These are phyloP conservation scores for Hypoxylon sp. DNA, from an alignment of 2,329 filamentous ascomycete genomes.

Conservation along the genomic window DNA sequence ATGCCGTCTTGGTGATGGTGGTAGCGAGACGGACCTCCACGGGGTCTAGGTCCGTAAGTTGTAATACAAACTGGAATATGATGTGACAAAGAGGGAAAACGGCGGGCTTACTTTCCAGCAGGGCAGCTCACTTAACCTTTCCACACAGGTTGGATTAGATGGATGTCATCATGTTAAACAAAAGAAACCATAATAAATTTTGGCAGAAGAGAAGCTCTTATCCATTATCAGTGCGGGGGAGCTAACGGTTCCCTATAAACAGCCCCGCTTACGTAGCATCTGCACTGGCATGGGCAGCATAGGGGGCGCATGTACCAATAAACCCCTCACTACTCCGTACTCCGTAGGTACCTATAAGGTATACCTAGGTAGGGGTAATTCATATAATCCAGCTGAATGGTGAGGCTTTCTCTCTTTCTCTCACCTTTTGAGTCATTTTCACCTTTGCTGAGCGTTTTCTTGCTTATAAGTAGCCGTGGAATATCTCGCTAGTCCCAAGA, in stretches of 20 bases:
- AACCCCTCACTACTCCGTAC: slow-evolving; percentile 37
- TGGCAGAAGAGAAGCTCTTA: slow-evolving; percentile 37
- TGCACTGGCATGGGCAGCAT: slow-evolving; percentile 2
- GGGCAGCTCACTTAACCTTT: slow-evolving; percentile 13
- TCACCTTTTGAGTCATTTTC: slow-evolving; percentile 30
- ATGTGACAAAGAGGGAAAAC: slow-evolving; percentile 19
- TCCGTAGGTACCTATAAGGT: slow-evolving; percentile 25
- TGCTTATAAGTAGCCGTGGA: slow-evolving; percentile 3
- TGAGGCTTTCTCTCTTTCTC: slow-evolving; percentile 37
- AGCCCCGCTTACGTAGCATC: slow-evolving; percentile 34
- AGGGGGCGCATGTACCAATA: slow-evolving; percentile 23
- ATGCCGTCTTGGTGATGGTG: slow-evolving; percentile 5
- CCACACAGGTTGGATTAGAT: not conserved
- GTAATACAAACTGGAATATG: slow-evolving; percentile 21
- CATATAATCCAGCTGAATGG: slow-evolving; percentile 21
- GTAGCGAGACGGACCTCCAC: slow-evolving; percentile 12
- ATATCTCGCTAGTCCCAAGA: not conserved
- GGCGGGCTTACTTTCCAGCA: slow-evolving; percentile 21
- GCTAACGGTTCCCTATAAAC: slow-evolving; percentile 21
- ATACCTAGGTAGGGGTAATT: slow-evolving; percentile 5
- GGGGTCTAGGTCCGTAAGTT: slow-evolving; percentile 7
- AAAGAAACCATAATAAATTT: slow-evolving; percentile 22
- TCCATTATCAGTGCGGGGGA: slow-evolving; percentile 39
- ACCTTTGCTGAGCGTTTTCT: slow-evolving; percentile 26
- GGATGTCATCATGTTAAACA: slow-evolving; percentile 18